phyloP scores from a whole-genome alignment of 2,329 filamentous ascomycete genomes.

The Colletotrichum incanum region DNA sequence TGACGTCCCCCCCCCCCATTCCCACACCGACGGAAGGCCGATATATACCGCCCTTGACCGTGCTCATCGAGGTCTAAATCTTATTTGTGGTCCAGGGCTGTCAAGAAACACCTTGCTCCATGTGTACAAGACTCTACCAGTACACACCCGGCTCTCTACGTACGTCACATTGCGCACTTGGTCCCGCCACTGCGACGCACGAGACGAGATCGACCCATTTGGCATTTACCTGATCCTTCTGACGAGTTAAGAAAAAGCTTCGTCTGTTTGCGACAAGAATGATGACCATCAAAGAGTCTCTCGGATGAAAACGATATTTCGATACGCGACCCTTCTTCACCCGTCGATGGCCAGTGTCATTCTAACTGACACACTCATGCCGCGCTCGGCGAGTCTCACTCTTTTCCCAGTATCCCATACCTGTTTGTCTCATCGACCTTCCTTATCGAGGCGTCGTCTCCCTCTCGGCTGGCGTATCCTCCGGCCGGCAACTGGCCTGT shows the following conservation, averaged over 20 bases:
- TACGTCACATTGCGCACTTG: slow-evolving; percentile 28
- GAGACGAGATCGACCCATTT: slow-evolving; percentile 29
- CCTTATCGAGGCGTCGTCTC: slow-evolving; percentile 17
- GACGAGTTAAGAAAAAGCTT: slow-evolving; percentile 8
- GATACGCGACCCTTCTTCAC: background rate
- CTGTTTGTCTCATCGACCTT: slow-evolving; percentile 28
- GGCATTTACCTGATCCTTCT: slow-evolving; percentile 19
- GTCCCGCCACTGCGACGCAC: slow-evolving; percentile 17
- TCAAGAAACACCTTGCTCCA: background rate
- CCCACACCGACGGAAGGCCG: background rate
- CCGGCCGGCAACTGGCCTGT: background rate
- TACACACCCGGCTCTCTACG: slow-evolving; percentile 4
- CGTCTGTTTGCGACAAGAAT: slow-evolving; percentile 35
- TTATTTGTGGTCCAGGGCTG: background rate
- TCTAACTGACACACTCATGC: slow-evolving; percentile 7
- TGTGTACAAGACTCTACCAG: background rate
- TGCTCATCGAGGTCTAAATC: background rate
- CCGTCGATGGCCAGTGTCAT: background rate
- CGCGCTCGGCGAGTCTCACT: slow-evolving; percentile 34
- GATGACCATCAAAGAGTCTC: background rate
- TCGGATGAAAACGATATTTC: slow-evolving; percentile 28
- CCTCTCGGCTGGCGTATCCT: background rate
- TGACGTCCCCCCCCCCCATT: background rate
- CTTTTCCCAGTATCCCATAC: slow-evolving; percentile 11
- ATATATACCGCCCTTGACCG: background rate